Conservation (phyloP, 371 early-diverging fungal species). For the Mortierella sp. region DNA sequence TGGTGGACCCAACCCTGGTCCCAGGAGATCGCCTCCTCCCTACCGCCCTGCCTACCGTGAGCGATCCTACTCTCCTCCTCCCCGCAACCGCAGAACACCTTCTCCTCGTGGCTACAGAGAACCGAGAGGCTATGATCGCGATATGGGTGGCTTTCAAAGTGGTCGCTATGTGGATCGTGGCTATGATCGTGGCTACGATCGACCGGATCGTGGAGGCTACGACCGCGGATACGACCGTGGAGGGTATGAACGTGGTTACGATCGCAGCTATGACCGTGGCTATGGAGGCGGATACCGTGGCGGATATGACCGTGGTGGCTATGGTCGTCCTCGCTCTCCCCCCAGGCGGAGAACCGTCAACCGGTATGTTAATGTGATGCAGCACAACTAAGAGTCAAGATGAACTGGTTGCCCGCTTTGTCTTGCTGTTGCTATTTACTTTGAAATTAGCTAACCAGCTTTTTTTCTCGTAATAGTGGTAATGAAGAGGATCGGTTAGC, state of each 20-base stretch:
- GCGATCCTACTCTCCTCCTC: constrained; percentile 68
- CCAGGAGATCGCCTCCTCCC: constrained; percentile 53
- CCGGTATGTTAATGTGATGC: constrained; percentile 47
- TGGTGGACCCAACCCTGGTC: constrained; percentile 30
- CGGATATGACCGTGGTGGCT: constrained; percentile 50
- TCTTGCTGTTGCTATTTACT: background rate
- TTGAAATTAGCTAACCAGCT: background rate
- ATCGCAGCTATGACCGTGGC: constrained; percentile 48
- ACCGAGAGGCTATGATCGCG: constrained; percentile 54
- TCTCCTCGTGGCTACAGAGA: constrained; percentile 63
- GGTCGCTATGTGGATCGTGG: constrained; percentile 54
- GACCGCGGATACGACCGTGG: constrained; percentile 44
- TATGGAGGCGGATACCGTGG: constrained; percentile 54
- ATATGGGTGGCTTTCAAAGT: constrained; percentile 52
- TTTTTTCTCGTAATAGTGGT: constrained; percentile 62
- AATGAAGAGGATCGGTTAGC: constrained; percentile 74
- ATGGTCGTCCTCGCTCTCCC: constrained; percentile 65
- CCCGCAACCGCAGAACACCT: constrained; percentile 61
- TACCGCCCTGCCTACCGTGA: constrained; percentile 59
- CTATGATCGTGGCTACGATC: constrained; percentile 61
- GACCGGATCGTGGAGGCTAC: constrained; percentile 32
- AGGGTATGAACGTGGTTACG: constrained; percentile 55
- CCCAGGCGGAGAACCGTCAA: constrained; percentile 72
- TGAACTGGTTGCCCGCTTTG: background rate
- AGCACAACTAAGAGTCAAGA: background rate